Evolutionary conservation across 2,329 filamentous ascomycete genomes (phyloP).

Genomic region (Colletotrichum paranaense): DNA sequence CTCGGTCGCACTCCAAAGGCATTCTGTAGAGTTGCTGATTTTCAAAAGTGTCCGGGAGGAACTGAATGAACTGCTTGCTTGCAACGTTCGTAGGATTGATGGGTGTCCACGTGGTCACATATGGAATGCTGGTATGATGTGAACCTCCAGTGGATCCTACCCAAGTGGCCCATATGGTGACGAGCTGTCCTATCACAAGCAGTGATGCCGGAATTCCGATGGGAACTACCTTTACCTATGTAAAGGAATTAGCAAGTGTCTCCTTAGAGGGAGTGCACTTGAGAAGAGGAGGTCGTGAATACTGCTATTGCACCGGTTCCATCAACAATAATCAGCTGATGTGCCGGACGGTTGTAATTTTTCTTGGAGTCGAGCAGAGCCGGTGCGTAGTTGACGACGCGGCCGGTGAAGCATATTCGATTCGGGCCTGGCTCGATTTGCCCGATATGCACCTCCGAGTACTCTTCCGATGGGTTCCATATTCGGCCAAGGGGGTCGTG

Average conservation of each 20-base stretch:
- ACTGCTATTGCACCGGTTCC: constrained; percentile 63
- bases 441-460: constrained; percentile 59
- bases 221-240: constrained; percentile 56
- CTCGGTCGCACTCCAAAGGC: constrained; percentile 55
- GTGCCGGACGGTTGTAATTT: constrained; percentile 54
- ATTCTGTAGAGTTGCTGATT: constrained; percentile 48
- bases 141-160: constrained; percentile 58
- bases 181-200: constrained; percentile 58
- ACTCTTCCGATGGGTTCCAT: constrained; percentile 56
- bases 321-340: constrained; percentile 67
- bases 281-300: constrained; percentile 38
- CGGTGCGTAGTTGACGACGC: constrained; percentile 66
- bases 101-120: constrained; percentile 62
- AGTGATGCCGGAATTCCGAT: constrained; percentile 50
- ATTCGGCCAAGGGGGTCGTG: constrained; percentile 49
- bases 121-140: constrained; percentile 44
- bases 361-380: constrained; percentile 48
- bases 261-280: background rate
- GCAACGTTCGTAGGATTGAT: constrained; percentile 67
- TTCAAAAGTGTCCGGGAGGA: constrained; percentile 57
- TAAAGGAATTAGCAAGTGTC: background rate
- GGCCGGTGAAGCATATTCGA: constrained; percentile 63
- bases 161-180: constrained; percentile 68
- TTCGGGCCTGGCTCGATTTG: constrained; percentile 60
- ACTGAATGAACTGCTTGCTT: constrained; percentile 59